Evolutionary conservation across 1,284 basidiomycete genomes (phyloP).

Genomic region (Sporisorium exsertum): DNA sequence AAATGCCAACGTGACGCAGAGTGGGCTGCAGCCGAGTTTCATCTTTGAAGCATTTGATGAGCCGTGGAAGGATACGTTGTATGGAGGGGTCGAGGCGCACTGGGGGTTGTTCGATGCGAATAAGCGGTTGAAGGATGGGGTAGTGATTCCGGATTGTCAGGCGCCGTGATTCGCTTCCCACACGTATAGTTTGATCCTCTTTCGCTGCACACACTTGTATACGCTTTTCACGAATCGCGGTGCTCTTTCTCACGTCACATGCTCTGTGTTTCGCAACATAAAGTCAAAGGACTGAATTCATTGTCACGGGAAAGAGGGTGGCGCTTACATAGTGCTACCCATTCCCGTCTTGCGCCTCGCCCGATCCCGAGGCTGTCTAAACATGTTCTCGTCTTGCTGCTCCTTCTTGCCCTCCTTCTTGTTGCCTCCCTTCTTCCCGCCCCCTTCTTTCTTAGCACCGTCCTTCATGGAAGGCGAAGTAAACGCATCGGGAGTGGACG

Average conservation of each 20-base stretch:
- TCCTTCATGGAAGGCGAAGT: not conserved
- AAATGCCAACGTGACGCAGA: slow-evolving; percentile 82
- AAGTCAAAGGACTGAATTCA: not conserved
- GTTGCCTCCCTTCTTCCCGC: slow-evolving; percentile 2
- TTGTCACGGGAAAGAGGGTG: not conserved
- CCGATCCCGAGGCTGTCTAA: slow-evolving; percentile 41
- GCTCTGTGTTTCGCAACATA: not conserved
- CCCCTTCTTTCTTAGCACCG: not conserved
- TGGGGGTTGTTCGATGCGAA: slow-evolving; percentile 55
- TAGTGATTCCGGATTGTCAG: slow-evolving; percentile 72
- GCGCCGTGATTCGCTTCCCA: slow-evolving; percentile 41
- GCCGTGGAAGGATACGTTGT: slow-evolving; percentile 81
- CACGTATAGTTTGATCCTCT: not conserved
- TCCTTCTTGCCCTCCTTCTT: slow-evolving; percentile 9
- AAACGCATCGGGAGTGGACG: slow-evolving; percentile 22
- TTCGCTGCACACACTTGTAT: slow-evolving; percentile 1
- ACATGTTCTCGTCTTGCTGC: slow-evolving; percentile 4
- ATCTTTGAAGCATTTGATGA: slow-evolving; percentile 81
- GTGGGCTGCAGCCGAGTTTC: slow-evolving; percentile 68
- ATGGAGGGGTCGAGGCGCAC: slow-evolving; percentile 84
- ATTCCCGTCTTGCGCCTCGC: slow-evolving; percentile 37
- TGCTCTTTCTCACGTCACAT: not conserved
- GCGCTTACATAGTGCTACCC: slow-evolving; percentile 30
- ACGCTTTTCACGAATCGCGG: not conserved
- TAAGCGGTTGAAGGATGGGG: slow-evolving; percentile 53